Evolutionary conservation across 1,284 basidiomycete species (phyloP).

Genomic region (Boletellus deceptivus): DNA sequence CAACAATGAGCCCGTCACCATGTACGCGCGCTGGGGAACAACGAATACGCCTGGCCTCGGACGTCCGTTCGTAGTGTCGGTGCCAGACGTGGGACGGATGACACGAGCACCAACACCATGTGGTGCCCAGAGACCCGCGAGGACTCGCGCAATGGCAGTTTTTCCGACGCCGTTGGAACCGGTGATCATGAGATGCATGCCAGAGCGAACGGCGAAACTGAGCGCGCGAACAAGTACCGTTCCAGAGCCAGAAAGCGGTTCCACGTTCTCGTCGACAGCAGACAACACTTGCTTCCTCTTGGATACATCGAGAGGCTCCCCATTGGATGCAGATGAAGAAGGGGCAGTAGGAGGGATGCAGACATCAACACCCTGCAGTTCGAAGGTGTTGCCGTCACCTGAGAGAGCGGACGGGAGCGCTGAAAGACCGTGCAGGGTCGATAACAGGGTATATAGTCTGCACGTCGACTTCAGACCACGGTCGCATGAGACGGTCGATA

Average conservation of each 20-base stretch:
- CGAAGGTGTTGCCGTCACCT: constrained; percentile 43
- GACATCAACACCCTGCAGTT: constrained; percentile 73
- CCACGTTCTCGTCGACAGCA: constrained; percentile 17
- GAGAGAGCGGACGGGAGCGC: constrained; percentile 41
- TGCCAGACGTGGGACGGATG: constrained; percentile 29
- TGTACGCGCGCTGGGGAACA: constrained; percentile 90
- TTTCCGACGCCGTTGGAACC: constrained; percentile 94
- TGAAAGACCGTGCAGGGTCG: constrained; percentile 77
- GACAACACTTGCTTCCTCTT: constrained; percentile 4
- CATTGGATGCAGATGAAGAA: neutral
- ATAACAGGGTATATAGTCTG: constrained; percentile 79
- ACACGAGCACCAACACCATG: constrained; percentile 40
- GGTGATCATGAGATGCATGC: constrained; percentile 92
- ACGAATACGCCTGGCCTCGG: constrained; percentile 70
- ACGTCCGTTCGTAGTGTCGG: constrained; percentile 31
- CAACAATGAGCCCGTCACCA: constrained; percentile 82
- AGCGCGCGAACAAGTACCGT: constrained; percentile 69
- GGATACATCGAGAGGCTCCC: neutral
- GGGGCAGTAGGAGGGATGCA: constrained; percentile 49
- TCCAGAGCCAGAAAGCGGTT: constrained; percentile 21
- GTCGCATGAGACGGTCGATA: no score
- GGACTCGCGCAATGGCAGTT: constrained; percentile 86
- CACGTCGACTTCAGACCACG: neutral
- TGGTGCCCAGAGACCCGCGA: constrained; percentile 86
- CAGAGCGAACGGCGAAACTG: constrained; percentile 66